These are phyloP conservation scores for Candida mattraensis DNA, from an alignment of 805 yeast species.

Conservation along the genomic window DNA sequence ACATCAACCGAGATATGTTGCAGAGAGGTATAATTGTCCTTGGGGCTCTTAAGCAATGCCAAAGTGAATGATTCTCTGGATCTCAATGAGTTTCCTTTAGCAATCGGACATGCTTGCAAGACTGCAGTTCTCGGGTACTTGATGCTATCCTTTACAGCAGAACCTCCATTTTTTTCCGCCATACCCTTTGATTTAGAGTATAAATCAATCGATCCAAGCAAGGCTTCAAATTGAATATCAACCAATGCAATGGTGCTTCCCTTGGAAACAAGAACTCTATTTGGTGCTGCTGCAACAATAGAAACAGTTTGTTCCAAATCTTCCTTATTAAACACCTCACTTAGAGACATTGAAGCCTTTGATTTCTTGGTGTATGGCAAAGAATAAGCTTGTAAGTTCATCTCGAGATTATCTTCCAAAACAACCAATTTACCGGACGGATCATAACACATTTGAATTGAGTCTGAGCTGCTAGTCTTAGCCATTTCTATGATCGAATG, in stretches of 20 bases:
- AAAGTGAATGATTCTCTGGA: constrained; percentile 43
- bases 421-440: constrained; percentile 31
- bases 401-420: constrained; percentile 18
- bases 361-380: constrained; percentile 36
- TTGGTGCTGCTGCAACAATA: constrained; percentile 41
- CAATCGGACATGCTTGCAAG: constrained; percentile 35
- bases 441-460: constrained; percentile 26
- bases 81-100: constrained; percentile 44
- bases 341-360: constrained; percentile 25
- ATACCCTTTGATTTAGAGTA: constrained; percentile 30
- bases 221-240: constrained; percentile 44
- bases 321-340: constrained; percentile 28
- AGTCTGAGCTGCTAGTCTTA: constrained; percentile 9
- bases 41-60: constrained; percentile 40
- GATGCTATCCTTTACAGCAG: constrained; percentile 6
- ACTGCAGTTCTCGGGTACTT: constrained; percentile 30
- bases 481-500: constrained; percentile 26
- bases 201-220: constrained; percentile 32
- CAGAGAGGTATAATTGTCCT: constrained; percentile 44
- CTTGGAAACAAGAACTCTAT: constrained; percentile 45
- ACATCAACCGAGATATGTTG: constrained; percentile 52
- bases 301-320: constrained; percentile 31
- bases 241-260: constrained; percentile 42
- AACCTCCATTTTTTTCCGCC: constrained; percentile 6
- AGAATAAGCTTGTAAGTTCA: constrained; percentile 25